Evolutionary conservation across 2,329 filamentous ascomycete genomes (phyloP), one percentile per base, ranked within the genome.

Genomic region (Rhynchosporium agropyri): DNA sequence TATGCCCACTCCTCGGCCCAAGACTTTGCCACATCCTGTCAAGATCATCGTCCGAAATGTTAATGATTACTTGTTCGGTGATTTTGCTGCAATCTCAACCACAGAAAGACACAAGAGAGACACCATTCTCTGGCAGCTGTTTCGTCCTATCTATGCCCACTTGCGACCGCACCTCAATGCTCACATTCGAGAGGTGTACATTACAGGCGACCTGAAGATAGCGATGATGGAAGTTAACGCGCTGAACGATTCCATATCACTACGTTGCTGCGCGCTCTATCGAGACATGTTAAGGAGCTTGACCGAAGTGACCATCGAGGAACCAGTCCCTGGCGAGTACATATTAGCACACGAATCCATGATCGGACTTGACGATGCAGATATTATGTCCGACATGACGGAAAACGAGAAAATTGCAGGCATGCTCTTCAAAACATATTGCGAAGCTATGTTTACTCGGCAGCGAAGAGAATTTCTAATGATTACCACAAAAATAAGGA

Each of bases 51-150:
- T 13, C 13, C 28, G n/a, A 2, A 28, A 58, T 3, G 31, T 58
- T 12, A 58, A 58, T 4, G 43, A 48, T 20, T 58, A 48, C 28
- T 38, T 58, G 28, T 58, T 46, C 28, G 55, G 55, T 2, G 15
- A 31, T 29, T 58, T 58, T 15, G 28, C 42, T 38, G 26, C 38
- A n/a, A 40, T 57, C 9, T 57, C 55, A 15, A 38, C 31, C n/a
- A 26, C 33, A 38, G 55, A 58, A 36, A 28, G 43, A 9, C 55
- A 38, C 12, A 49, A 49, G 10, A 10, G 28, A 15, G 43, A 58
- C 3, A 20, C 29, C 9, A 20, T 48, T 20, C 43, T 58, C 12
- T 48, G 28, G 42, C 28, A 49, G 10, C 33, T 48, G 10, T 58
- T 49, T 5, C 2, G 42, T 15, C 55, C 42, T 2, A 58, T 58